Percentiles rank a stretch among this genome's conserved stretches.
phyloP scores from a whole-genome alignment of 306 rosid genomes.

The Rosa lucieae region DNA sequence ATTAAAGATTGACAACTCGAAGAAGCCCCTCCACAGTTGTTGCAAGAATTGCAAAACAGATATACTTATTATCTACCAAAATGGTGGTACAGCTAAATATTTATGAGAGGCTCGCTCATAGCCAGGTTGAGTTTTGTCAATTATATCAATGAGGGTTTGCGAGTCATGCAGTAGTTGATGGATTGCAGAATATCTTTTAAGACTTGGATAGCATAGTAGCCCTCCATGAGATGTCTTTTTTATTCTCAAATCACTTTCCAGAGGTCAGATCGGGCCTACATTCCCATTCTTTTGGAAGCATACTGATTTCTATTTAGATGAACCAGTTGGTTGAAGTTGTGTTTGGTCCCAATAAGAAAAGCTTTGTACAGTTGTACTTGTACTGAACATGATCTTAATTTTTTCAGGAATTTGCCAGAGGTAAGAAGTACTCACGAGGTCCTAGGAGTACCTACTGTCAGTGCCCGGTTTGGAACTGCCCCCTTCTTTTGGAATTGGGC shows the following conservation, averaged over 20 bases:
- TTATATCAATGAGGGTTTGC: background rate
- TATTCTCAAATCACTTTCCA: slow-evolving; percentile 13
- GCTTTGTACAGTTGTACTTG: background rate
- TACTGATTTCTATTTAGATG: background rate
- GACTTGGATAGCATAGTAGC: background rate
- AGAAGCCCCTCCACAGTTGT: background rate
- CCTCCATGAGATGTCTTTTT: slow-evolving; percentile 19
- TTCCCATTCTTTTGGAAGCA: background rate
- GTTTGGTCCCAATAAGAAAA: background rate
- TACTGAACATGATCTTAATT: slow-evolving; percentile 6
- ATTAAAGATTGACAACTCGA: background rate
- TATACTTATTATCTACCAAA: background rate
- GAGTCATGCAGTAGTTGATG: background rate
- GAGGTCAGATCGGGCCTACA: background rate
- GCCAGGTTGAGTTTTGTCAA: slow-evolving; percentile 1
- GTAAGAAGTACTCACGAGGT: slow-evolving; percentile 82
- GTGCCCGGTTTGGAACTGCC: slow-evolving; percentile 95
- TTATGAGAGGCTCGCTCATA: background rate
- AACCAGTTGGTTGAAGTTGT: background rate
- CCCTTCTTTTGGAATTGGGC: slow-evolving; percentile 99
- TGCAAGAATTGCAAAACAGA: background rate
- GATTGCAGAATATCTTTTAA: background rate
- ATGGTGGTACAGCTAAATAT: background rate
- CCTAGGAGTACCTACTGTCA: slow-evolving; percentile 84
- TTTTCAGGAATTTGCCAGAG: slow-evolving; percentile 87